Evolutionary conservation across 2,329 filamentous ascomycete genomes (phyloP).

Genomic region (Phoma sp.): DNA sequence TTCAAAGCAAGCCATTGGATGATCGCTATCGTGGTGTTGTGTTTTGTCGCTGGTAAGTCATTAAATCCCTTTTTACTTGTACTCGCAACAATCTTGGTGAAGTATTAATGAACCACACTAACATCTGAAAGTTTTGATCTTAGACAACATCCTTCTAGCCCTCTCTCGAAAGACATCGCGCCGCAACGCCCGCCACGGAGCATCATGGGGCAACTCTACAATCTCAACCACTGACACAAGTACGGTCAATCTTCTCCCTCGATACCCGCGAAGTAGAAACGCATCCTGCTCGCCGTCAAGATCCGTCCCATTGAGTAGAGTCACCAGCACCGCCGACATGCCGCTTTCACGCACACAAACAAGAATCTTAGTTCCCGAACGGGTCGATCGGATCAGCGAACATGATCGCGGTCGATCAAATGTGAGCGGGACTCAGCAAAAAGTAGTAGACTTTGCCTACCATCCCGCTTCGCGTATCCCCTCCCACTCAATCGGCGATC

Average conservation of each 20-base stretch:
- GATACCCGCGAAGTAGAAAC: background rate
- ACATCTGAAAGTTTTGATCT: conserved; percentile 17
- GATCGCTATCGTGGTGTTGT: conserved; percentile 31
- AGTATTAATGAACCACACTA: background rate
- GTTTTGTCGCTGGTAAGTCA: conserved; percentile 23
- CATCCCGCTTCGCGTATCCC: background rate
- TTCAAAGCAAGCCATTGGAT: conserved; percentile 29
- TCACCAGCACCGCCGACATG: background rate
- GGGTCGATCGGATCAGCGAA: background rate
- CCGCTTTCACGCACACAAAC: conserved; percentile 1
- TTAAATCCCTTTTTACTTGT: background rate
- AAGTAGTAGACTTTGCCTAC: conserved; percentile 2
- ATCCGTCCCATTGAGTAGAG: conserved; percentile 5
- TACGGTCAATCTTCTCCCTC: conserved; percentile 4
- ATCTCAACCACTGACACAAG: conserved; percentile 2
- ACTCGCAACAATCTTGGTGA: too few relatives aligned
- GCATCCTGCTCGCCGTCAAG: conserved; percentile 3
- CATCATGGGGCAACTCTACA: conserved; percentile 15
- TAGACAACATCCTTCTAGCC: conserved; percentile 24
- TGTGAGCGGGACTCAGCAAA: background rate
- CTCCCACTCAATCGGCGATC: background rate
- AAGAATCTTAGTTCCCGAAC: background rate
- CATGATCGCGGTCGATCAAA: background rate
- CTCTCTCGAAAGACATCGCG: conserved; percentile 18
- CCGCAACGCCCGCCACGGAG: conserved; percentile 10